Conservation (phyloP, 305 asterid species). For the Stenogyne calaminthoides region DNA sequence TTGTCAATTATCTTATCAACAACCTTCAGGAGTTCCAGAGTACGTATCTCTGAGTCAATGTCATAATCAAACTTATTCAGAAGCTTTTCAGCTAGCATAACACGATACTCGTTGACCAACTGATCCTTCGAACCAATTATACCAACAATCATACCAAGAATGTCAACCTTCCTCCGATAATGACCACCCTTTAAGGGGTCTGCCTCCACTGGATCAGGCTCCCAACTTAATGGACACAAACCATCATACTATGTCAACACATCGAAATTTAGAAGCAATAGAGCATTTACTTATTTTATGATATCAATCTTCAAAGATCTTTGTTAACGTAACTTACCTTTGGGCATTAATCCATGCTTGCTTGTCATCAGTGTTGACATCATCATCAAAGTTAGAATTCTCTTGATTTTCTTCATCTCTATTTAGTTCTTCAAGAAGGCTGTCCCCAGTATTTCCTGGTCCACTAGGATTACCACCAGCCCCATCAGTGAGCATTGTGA, state of each 20-base stretch:
- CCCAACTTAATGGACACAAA: constrained; percentile 66
- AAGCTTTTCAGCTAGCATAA: constrained; percentile 98
- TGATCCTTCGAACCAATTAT: constrained; percentile 98
- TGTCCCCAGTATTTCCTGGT: constrained; percentile 82
- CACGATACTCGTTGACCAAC: constrained; percentile 95
- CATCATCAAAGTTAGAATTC: constrained; percentile 68
- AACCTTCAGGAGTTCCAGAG: constrained; percentile 96
- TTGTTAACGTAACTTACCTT: constrained; percentile 46
- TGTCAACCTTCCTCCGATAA: constrained; percentile 81
- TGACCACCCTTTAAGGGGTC: constrained; percentile 86
- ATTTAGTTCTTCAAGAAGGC: constrained; percentile 96
- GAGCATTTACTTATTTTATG: constrained; percentile 6
- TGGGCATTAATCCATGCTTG: constrained; percentile 96
- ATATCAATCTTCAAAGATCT: background rate
- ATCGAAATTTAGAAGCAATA: constrained; percentile 29
- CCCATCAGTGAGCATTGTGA: constrained; percentile 99
- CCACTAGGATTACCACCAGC: constrained; percentile 82
- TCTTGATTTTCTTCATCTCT: constrained; percentile 98
- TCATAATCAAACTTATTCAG: constrained; percentile 93
- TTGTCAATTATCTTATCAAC: constrained; percentile 21
- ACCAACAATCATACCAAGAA: constrained; percentile 94
- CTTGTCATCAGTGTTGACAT: constrained; percentile 75
- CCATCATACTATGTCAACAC: constrained; percentile 38
- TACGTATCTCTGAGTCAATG: constrained; percentile 91
- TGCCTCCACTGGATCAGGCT: constrained; percentile 98